Evolutionary conservation across 106 monocot species (phyloP).

Genomic region (Hemerocallis citrina): DNA sequence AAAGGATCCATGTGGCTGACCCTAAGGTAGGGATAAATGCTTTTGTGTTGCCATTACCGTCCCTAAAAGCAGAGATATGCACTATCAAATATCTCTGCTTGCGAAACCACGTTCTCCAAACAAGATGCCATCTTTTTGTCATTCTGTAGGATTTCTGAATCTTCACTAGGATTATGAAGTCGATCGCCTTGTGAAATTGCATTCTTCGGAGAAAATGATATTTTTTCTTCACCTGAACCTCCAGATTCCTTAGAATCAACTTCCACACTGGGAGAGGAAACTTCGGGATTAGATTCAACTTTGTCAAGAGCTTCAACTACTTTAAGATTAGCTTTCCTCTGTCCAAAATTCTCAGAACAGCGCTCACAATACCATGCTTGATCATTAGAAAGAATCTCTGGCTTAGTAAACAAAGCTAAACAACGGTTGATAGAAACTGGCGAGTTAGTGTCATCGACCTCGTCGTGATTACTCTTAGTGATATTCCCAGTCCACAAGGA

Average conservation of each 20-base stretch:
- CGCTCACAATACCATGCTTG: slow-evolving; percentile 91
- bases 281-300: slow-evolving; percentile 8
- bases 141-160: too few species aligned
- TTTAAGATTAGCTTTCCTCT: slow-evolving; percentile 5
- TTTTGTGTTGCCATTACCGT: too few species aligned
- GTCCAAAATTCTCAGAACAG: slow-evolving; percentile 39
- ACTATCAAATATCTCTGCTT: too few species aligned
- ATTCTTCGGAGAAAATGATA: background rate
- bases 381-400: slow-evolving; percentile 70
- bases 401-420: slow-evolving; percentile 69
- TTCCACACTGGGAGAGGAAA: background rate
- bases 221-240: slow-evolving; percentile 7
- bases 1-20: too few species aligned
- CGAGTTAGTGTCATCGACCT: slow-evolving; percentile 58
- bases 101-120: too few species aligned
- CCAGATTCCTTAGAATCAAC: slow-evolving; percentile 9
- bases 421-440: slow-evolving; percentile 78
- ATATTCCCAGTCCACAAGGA: slow-evolving; percentile 37
- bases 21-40: too few species aligned
- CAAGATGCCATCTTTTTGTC: too few species aligned
- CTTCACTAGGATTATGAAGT: background rate
- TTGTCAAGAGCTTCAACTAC: background rate
- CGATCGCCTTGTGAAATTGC: slow-evolving; percentile 1
- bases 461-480: slow-evolving; percentile 18
- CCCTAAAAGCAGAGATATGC: too few species aligned